Evolutionary conservation across 108 stramenopile genomes (phyloP).

Genomic region (Cyclotella atomus): DNA sequence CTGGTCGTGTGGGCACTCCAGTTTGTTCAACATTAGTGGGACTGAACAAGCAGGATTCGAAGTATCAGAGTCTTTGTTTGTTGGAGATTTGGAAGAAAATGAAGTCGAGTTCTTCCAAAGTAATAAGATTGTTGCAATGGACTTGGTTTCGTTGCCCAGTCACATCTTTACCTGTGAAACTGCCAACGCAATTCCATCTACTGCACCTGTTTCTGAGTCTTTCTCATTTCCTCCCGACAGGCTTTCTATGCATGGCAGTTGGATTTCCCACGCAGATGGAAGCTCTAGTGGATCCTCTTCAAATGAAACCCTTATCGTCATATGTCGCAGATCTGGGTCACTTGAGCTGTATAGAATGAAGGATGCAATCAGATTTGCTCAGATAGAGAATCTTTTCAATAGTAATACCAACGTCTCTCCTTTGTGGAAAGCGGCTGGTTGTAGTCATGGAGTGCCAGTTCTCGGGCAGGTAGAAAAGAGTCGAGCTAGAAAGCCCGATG

Average conservation of each 20-base stretch:
- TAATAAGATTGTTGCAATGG: constrained; percentile 56
- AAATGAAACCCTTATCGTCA: constrained; percentile 50
- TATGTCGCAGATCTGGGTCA: constrained; percentile 72
- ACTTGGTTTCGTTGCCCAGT: constrained; percentile 35
- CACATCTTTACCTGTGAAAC: constrained; percentile 34
- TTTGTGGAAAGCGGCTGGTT: constrained; percentile 62
- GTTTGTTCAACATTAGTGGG: constrained; percentile 33
- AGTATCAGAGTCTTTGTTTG: constrained; percentile 38
- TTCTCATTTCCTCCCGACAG: constrained; percentile 50
- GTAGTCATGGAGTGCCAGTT: constrained; percentile 56
- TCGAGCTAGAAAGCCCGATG: constrained; percentile 45
- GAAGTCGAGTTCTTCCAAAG: constrained; percentile 52
- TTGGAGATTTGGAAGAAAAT: constrained; percentile 45
- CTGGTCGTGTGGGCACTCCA: constrained; percentile 61
- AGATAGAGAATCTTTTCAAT: constrained; percentile 13
- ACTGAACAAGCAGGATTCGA: constrained; percentile 19
- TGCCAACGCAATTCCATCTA: not conserved
- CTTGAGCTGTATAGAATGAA: constrained; percentile 64
- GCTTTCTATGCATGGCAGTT: constrained; percentile 52
- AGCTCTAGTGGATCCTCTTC: constrained; percentile 15
- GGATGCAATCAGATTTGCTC: constrained; percentile 19
- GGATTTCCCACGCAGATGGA: constrained; percentile 25
- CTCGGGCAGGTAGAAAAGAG: constrained; percentile 29
- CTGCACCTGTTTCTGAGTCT: not conserved
- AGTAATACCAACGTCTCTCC: constrained; percentile 24